phyloP scores from a whole-genome alignment of 1,284 basidiomycete genomes.

The Sanghuangporus sanghuang region DNA sequence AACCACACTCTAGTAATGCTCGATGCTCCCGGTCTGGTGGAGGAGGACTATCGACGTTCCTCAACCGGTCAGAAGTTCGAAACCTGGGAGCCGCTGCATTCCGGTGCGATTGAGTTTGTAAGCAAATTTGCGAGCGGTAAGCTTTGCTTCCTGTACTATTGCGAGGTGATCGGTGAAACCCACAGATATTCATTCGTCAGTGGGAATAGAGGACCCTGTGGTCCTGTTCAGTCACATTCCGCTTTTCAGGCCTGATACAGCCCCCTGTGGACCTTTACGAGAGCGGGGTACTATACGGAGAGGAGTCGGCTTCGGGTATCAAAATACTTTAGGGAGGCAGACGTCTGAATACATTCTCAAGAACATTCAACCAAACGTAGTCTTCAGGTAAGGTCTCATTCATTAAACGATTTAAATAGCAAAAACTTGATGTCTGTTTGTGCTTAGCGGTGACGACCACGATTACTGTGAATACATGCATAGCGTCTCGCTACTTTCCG shows the following conservation, averaged over 20 bases:
- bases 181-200: slow-evolving; percentile 11
- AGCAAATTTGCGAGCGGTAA: slow-evolving; percentile 49
- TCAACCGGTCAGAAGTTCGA: slow-evolving; percentile 45
- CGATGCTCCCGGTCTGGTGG: slow-evolving; percentile 70
- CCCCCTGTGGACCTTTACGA: slow-evolving; percentile 69
- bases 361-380: slow-evolving; percentile 53
- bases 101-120: slow-evolving; percentile 71
- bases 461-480: slow-evolving; percentile 82
- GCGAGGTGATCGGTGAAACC: not conserved
- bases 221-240: slow-evolving; percentile 83
- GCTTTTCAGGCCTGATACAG: slow-evolving; percentile 63
- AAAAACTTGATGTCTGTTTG: not conserved
- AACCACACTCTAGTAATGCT: slow-evolving; percentile 73
- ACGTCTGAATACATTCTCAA: slow-evolving; percentile 69
- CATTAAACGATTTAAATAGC: not conserved
- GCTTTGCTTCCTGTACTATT: slow-evolving; percentile 17
- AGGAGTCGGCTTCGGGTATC: slow-evolving; percentile 77
- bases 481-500: slow-evolving; percentile 26
- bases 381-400: slow-evolving; percentile 61
- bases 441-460: slow-evolving; percentile 75
- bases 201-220: slow-evolving; percentile 36
- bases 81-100: slow-evolving; percentile 53
- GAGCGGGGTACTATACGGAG: slow-evolving; percentile 69
- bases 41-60: slow-evolving; percentile 71
- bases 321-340: slow-evolving; percentile 73